Base-by-base conservation (phyloP, 2,329 filamentous ascomycete species). In the Colletotrichum spinosum region DNA sequence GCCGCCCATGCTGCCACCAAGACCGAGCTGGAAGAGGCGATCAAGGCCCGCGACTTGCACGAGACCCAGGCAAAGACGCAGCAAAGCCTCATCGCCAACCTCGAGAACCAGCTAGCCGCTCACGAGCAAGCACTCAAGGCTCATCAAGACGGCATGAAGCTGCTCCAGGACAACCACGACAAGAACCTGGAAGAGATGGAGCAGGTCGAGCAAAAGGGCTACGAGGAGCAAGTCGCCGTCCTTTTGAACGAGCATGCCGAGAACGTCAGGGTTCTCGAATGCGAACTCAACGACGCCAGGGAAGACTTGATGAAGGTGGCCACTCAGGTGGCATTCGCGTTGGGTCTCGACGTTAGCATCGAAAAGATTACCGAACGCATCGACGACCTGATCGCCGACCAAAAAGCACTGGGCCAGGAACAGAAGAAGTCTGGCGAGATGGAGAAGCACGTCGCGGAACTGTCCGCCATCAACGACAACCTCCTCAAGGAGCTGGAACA, bases 311-410 rank as follows among this genome's bases (percentile, higher is more conserved):
- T 84, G 72, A 88, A 87, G 72, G 82, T 91, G 48, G 88, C 90
- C 15, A 84, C 84, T 2, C 86, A 89, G 70, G 87, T 93, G 55
- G 81, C 88, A 61, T 81, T 83, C 74, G 82, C 88, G 48, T 77
- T 89, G 67, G 81, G 89, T 12, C 72, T 91, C 12, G 85, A 91
- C 25, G 86, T 89, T 49, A 89, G 88, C 72, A 83, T 90, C n/a
- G 88, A 90, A 62, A 88, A 90, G 76, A 80, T 94, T 15, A 84
- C 86, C 5, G 85, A 89, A 62, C 84, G 86, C 55, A 89, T 91
- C 67, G 79, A 84, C 8, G 80, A 84, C 35, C 80, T 91, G 33
- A 77, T 86, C 46, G 81, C 82, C 2, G 82, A 88, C 65, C 86
- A 91, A 72, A 85, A 88, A 70, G 84, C 87, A 33, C 81, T 93